Percentiles rank a stretch among this genome's conserved stretches.
phyloP scores from a whole-genome alignment of 345 rosid genomes.

The Hirschfeldia incana region DNA sequence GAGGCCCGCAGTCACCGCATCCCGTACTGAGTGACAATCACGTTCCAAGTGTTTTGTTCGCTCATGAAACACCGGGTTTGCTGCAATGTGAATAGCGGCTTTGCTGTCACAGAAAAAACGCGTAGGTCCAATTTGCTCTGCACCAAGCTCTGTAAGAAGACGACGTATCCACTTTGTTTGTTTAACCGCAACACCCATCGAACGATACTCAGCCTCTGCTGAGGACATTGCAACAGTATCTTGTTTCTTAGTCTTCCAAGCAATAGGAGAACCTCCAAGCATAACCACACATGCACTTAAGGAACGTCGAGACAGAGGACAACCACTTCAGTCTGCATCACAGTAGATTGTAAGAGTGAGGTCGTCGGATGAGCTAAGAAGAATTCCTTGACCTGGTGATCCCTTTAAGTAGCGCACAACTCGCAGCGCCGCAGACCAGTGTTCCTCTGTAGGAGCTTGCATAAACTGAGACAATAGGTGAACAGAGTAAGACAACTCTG shows the following conservation, averaged over 20 bases:
- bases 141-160: not conserved
- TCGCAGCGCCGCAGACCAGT: not conserved
- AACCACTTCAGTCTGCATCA: not conserved
- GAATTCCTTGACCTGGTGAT: not conserved
- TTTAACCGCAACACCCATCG: not conserved
- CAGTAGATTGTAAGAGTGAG: not conserved
- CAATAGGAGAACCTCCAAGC: not conserved
- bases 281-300: not conserved
- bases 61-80: not conserved
- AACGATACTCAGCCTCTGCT: not conserved
- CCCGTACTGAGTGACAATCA: not conserved
- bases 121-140: not conserved
- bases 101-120: not conserved
- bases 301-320: not conserved
- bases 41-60: not conserved
- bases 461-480: not conserved
- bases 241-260: not conserved
- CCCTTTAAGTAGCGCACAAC: not conserved
- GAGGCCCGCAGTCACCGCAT: not conserved
- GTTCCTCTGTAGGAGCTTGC: not conserved
- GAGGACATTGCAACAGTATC: not conserved
- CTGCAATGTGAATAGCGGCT: not conserved
- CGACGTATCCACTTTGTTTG: not conserved
- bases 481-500: not conserved
- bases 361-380: not conserved